Conservation (phyloP, 2,329 filamentous ascomycete species). For the Lomentospora prolificans region DNA sequence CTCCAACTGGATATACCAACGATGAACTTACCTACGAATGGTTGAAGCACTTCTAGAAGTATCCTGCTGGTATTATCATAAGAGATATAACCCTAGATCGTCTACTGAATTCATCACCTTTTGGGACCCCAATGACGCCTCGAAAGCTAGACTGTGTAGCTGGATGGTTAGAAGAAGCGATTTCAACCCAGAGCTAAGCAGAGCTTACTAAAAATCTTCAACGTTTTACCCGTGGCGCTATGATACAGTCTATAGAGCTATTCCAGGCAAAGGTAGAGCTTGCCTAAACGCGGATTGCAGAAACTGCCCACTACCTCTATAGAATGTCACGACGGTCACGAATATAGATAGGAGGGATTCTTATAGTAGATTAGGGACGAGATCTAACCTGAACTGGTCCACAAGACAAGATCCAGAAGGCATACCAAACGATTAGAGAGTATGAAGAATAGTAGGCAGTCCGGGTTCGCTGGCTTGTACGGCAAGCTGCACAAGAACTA, state of each 20-base stretch:
- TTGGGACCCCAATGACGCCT: not conserved
- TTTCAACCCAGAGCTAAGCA: not conserved
- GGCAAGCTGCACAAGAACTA: too few relatives aligned
- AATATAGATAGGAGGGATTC: too few relatives aligned
- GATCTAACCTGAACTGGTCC: too few relatives aligned
- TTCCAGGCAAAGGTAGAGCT: not conserved
- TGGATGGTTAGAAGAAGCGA: not conserved
- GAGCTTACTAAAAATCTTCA: not conserved
- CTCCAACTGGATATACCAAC: conserved; percentile 3
- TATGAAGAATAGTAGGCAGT: too few relatives aligned
- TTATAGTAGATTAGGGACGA: too few relatives aligned
- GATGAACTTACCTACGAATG: not conserved
- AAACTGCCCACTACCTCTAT: too few relatives aligned
- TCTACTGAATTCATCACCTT: not conserved
- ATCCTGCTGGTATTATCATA: not conserved
- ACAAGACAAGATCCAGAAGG: too few relatives aligned
- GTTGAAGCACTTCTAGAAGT: not conserved
- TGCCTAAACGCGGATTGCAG: too few relatives aligned
- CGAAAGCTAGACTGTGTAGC: not conserved
- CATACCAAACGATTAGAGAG: too few relatives aligned
- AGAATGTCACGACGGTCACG: too few relatives aligned
- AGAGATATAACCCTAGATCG: not conserved
- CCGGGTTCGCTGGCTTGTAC: too few relatives aligned
- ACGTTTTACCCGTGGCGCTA: not conserved
- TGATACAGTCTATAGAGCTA: not conserved